Conservation (phyloP, 345 rosid species). For the Salix udensis region DNA sequence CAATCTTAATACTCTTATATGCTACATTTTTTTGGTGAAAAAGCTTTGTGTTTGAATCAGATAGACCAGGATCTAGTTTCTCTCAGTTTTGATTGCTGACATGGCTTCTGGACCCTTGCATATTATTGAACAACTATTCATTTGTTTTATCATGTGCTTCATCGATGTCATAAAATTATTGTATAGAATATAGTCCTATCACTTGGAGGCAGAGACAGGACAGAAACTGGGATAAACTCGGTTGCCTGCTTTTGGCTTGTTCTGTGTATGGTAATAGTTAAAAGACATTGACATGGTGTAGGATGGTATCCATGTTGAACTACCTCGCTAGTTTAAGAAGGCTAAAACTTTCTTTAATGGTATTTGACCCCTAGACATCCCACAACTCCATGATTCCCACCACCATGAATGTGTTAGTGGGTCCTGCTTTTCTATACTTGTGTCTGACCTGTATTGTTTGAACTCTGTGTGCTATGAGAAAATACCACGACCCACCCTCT, state of each 20-base stretch:
- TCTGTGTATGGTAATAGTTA: background rate
- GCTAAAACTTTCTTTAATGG: background rate
- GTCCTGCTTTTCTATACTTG: background rate
- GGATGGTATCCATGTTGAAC: background rate
- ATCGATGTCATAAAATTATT: background rate
- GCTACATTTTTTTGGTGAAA: background rate
- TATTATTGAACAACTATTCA: background rate
- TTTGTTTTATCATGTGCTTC: background rate
- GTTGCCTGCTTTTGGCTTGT: background rate
- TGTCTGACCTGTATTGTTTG: background rate
- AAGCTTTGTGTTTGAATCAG: background rate
- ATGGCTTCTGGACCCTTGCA: background rate
- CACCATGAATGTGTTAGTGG: background rate
- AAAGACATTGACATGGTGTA: background rate
- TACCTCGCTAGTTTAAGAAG: background rate
- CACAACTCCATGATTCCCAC: background rate
- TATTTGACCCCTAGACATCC: conserved; percentile 2
- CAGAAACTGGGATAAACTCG: background rate
- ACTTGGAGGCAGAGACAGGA: background rate
- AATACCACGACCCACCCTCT: conserved; percentile 1
- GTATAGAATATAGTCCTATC: conserved; percentile 4
- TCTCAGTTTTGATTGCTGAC: background rate
- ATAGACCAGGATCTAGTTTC: background rate
- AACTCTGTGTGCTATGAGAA: background rate
- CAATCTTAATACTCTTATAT: no score